Conservation (phyloP, 495 filamentous ascomycete species). For the Opeltia flavorubescens region DNA sequence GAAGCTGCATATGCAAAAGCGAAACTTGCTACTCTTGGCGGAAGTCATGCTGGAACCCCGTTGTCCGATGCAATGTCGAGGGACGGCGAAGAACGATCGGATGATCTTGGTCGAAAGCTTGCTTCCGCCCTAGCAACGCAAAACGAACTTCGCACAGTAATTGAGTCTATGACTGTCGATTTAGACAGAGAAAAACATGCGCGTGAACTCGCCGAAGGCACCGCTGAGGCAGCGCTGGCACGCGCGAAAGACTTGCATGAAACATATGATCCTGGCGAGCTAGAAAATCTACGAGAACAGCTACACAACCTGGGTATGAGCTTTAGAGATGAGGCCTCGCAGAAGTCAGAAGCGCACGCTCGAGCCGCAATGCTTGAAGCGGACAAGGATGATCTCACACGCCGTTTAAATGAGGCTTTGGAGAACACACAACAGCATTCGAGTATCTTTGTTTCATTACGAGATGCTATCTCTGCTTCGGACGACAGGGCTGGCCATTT, state of each 20-base stretch:
- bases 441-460: constrained; percentile 58
- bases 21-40: constrained; percentile 70
- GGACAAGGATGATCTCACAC: constrained; percentile 69
- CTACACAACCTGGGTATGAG: constrained; percentile 62
- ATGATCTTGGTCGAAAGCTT: constrained; percentile 68
- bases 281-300: constrained; percentile 73
- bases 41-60: constrained; percentile 55
- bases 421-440: constrained; percentile 54
- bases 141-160: constrained; percentile 53
- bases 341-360: constrained; percentile 60
- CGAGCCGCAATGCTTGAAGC: constrained; percentile 57
- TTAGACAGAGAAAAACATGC: constrained; percentile 67
- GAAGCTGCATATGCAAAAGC: constrained; percentile 93
- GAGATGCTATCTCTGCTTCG: constrained; percentile 66
- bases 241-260: constrained; percentile 76
- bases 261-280: constrained; percentile 64
- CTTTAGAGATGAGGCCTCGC: constrained; percentile 63
- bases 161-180: constrained; percentile 53
- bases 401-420: constrained; percentile 52
- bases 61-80: constrained; percentile 46
- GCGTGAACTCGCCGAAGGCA: constrained; percentile 77
- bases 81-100: constrained; percentile 50
- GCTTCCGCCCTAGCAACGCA: constrained; percentile 67
- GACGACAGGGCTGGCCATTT: constrained; percentile 58
- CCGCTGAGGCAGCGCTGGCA: constrained; percentile 64